Percentiles rank a stretch among this genome's conserved stretches.
These are phyloP conservation scores for Iberis amara DNA, from an alignment of 441 rosid genomes.

Conservation along the genomic window DNA sequence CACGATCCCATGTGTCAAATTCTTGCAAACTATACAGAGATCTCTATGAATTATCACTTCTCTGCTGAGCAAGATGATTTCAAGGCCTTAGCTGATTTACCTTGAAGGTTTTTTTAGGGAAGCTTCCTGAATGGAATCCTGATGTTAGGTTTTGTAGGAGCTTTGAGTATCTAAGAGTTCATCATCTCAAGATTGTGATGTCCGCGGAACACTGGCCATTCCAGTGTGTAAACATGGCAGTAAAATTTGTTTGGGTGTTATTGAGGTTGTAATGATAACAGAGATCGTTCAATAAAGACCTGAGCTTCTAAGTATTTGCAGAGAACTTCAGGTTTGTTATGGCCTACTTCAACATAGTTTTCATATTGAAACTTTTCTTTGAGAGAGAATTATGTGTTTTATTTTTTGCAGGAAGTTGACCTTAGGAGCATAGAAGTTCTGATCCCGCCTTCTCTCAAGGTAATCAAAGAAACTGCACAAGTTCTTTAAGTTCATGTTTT, in stretches of 20 bases:
- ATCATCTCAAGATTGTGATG: conserved; percentile 61
- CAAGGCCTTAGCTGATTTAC: conserved; percentile 59
- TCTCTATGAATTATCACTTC: conserved; percentile 69
- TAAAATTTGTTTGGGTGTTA: conserved; percentile 76
- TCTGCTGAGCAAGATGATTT: conserved; percentile 62
- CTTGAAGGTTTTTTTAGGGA: conserved; percentile 83
- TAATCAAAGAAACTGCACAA: conserved; percentile 16
- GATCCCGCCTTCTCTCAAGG: conserved; percentile 45
- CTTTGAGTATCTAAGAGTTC: conserved; percentile 73
- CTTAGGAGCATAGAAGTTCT: conserved; percentile 60
- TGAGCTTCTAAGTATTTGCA: conserved; percentile 77
- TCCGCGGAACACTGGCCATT: conserved; percentile 80
- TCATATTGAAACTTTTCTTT: no score
- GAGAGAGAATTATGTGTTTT: background rate
- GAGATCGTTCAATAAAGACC: conserved; percentile 52
- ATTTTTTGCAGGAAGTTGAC: conserved; percentile 69
- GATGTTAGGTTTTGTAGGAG: conserved; percentile 82
- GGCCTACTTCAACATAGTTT: no score
- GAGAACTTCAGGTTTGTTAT: conserved; percentile 67
- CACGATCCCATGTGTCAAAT: conserved; percentile 49
- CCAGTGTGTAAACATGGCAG: conserved; percentile 88
- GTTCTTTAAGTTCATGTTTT: no score
- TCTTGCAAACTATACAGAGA: conserved; percentile 65
- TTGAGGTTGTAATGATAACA: conserved; percentile 76
- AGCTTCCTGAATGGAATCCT: conserved; percentile 93